These are phyloP conservation scores for Pleurostoma richardsiae DNA, from an alignment of 2,329 filamentous ascomycete species.

Conservation along the genomic window DNA sequence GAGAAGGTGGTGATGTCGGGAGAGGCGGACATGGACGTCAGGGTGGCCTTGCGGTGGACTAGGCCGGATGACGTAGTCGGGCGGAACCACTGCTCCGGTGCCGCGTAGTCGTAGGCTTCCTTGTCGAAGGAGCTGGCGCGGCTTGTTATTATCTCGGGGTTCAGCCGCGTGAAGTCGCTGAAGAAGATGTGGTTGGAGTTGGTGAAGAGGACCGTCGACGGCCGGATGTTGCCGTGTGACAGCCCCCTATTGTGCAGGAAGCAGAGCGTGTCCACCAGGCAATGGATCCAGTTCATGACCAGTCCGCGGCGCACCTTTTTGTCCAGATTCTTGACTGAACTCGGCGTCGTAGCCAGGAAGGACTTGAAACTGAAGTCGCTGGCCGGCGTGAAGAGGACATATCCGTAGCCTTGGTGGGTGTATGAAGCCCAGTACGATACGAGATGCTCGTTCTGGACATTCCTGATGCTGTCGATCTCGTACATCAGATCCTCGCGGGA, in stretches of 20 bases:
- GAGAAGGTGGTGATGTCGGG: slow-evolving; percentile 24
- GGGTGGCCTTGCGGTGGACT: slow-evolving; percentile 21
- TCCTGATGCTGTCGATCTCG: slow-evolving; percentile 54
- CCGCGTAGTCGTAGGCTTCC: slow-evolving; percentile 68
- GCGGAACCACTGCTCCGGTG: slow-evolving; percentile 60
- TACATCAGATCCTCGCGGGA: slow-evolving; percentile 51
- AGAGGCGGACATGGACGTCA: slow-evolving; percentile 20
- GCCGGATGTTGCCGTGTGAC: slow-evolving; percentile 64
- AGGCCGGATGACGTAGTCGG: slow-evolving; percentile 20
- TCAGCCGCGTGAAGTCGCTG: slow-evolving; percentile 52
- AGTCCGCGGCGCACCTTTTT: slow-evolving; percentile 55
- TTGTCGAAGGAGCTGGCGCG: slow-evolving; percentile 53
- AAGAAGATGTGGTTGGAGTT: slow-evolving; percentile 62
- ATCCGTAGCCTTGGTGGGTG: slow-evolving; percentile 57
- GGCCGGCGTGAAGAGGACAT: slow-evolving; percentile 61
- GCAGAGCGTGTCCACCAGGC: slow-evolving; percentile 62
- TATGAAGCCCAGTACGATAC: slow-evolving; percentile 70
- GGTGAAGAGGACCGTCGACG: slow-evolving; percentile 65
- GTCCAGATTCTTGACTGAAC: slow-evolving; percentile 55
- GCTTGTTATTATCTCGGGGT: slow-evolving; percentile 32
- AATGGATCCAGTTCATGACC: slow-evolving; percentile 71
- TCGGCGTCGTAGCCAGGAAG: slow-evolving; percentile 59
- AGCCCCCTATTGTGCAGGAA: slow-evolving; percentile 61
- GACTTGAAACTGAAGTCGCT: slow-evolving; percentile 63
- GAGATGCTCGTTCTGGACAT: slow-evolving; percentile 62